A percentile compares a stretch with the other conserved stretches of the same genome.
phyloP scores from a whole-genome alignment of 2,329 filamentous ascomycete species.

The Ophiostoma himal-ulmi region DNA sequence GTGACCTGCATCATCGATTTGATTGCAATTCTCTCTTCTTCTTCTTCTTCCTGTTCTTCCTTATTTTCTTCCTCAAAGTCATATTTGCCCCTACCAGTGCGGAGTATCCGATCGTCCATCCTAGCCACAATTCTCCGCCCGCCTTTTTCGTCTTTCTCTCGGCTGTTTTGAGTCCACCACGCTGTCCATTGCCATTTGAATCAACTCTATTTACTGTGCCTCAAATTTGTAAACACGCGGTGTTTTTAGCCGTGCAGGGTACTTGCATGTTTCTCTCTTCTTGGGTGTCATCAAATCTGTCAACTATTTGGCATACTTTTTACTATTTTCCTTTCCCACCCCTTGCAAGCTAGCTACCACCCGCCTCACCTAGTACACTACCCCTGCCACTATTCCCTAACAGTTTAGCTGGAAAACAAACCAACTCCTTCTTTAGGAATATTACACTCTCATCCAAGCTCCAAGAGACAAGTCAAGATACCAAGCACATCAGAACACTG shows the following conservation, averaged over 20 bases:
- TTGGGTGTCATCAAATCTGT: neutral
- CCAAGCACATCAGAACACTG: neutral
- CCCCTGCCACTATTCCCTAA: slow-evolving; percentile 4
- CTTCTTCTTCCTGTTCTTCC: neutral
- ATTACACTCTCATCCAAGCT: neutral
- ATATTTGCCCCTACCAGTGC: neutral
- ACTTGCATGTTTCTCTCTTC: neutral
- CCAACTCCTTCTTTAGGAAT: neutral
- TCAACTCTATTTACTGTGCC: neutral
- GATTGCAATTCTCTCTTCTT: neutral
- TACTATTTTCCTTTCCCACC: neutral
- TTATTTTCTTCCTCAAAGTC: neutral
- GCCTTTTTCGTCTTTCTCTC: neutral
- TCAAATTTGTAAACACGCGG: neutral
- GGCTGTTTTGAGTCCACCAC: neutral
- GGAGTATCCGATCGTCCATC: neutral
- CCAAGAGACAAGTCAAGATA: neutral
- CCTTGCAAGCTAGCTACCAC: neutral
- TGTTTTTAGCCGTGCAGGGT: neutral
- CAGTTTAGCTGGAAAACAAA: slow-evolving; percentile 1
- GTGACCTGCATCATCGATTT: neutral
- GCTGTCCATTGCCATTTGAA: neutral
- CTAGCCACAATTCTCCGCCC: neutral
- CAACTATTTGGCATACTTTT: neutral
- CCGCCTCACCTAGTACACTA: neutral